phyloP scores from a whole-genome alignment of 139 green algal genomes.

The Volvox africanus region DNA sequence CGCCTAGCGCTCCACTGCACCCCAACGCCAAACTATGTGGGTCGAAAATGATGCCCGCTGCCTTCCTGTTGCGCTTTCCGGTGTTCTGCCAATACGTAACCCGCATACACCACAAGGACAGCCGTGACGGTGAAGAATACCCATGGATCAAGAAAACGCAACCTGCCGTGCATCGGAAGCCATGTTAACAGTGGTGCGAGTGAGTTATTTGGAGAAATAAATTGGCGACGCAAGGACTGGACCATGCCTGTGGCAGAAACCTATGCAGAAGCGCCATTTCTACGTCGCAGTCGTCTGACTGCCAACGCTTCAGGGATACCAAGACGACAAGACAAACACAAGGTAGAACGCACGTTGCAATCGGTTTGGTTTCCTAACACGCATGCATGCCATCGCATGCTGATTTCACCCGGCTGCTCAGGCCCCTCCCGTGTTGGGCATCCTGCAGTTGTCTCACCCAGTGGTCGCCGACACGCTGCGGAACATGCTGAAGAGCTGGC shows the following conservation, averaged over 20 bases:
- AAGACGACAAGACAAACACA: too few species aligned
- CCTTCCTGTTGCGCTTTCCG: constrained; percentile 21
- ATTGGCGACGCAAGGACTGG: too few species aligned
- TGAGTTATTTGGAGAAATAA: too few species aligned
- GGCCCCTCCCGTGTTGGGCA: not conserved
- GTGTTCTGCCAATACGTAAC: constrained; percentile 35
- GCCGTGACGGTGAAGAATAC: constrained; percentile 56
- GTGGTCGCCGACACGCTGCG: constrained; percentile 50
- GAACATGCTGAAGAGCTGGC: constrained; percentile 81
- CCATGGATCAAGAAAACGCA: constrained; percentile 51
- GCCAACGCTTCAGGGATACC: too few species aligned
- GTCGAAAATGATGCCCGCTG: not conserved
- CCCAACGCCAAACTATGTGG: not conserved
- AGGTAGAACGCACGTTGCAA: too few species aligned
- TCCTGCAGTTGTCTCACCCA: constrained; percentile 48
- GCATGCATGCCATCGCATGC: not conserved
- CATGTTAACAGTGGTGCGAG: too few species aligned
- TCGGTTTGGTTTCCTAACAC: too few species aligned
- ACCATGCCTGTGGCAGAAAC: too few species aligned
- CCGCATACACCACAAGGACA: constrained; percentile 48
- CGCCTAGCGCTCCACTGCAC: too few species aligned
- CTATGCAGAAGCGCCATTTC: too few species aligned
- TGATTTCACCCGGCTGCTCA: not conserved
- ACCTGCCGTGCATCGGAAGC: constrained; percentile 19
- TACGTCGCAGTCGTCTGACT: too few species aligned